Evolutionary conservation across 345 rosid species (phyloP), one percentile per base, ranked within the genome.

Genomic region (Capsella bursapastoris): DNA sequence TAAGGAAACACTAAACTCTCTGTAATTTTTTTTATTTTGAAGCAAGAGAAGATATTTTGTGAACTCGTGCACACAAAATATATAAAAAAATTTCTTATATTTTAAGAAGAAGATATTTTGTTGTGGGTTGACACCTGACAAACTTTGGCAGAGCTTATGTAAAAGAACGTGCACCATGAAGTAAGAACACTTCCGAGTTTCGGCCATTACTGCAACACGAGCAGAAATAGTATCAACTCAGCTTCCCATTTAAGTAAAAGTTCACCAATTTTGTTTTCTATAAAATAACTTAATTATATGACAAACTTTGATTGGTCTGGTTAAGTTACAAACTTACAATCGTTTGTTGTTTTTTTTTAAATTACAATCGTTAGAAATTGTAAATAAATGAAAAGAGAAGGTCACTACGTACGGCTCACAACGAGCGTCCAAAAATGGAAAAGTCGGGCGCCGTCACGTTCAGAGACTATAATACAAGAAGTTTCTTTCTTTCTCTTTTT

Each of bases 401-500:
- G 62, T 18, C 41, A 5, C 57, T 29, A 16, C 28, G 34, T 25
- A 15, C 4, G 51, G 25, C 41, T 41, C 44, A 45, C n/a, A 43
- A 29, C 15, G 27, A 71, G 25, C 62, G 16, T 71, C 55, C 62
- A 72, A 12, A 40, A 12, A 11, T 31, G 35, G 62, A 41, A 43
- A 32, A 53, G 45, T 52, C 16, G 56, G 44, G 16, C 5, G n/a
- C 47, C 58, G 55, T 66, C 57, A 50, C 70, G 45, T 66, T 34
- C 60, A 25, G 31, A 50, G 66, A 60, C 67, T 47, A 25, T 10
- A 8, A 59, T 49, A 71, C 67, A 60, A 69, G 1, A 69, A 31
- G 66, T 35, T 8, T 48, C 37, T 5, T 13, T 57, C 22, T 12
- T 13, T 28, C 7, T 48, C 8, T 64, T 5, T 4, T 40, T 40